Evolutionary conservation across 495 filamentous ascomycete genomes (phyloP), one percentile per base, ranked within the genome.

Genomic region (Cenococcum geophilum): DNA sequence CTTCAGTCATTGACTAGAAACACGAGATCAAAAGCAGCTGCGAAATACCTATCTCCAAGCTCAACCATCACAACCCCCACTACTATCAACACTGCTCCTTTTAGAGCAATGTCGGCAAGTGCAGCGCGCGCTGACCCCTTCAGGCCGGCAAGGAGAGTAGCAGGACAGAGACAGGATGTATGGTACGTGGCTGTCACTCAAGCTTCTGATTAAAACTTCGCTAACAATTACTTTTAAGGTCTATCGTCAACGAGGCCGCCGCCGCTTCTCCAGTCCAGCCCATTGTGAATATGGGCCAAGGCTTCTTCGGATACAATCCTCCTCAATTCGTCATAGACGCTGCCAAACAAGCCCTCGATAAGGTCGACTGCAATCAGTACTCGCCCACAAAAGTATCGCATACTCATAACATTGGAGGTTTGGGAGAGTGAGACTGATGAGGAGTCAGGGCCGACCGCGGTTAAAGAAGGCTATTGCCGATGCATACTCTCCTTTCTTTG

Each of bases 361-460:
- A 83, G n/a, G 93, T 98, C 5, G 93, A 97, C 55, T 96, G 92
- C 79, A 98, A 98, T 72, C 93, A 98, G 76, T 98, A 98, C 76
- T 90, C 91, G 14, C 93, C 93, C 3, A 97, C 93, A 1, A 91
- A 88, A 82, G 40, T 45, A 45, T 45, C 11, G 18, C 40, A 14
- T 16, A 83, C 84, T 73, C 45, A 51, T 25, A 20, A 27, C 40
- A 32, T 32, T 32, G 27, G 53, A 23, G 14, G 27, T 23, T 11
- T 14, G 10, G 10, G 18, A 16, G n/a, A n/a, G 5, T 11, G 16
- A 43, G 25, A 4, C 56, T 70, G 86, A 79, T 18, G 18, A 16
- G 11, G 40, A 45, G 40, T 4, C 18, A 45, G 40, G 93, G 93
- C 55, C 85, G 93, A 0, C 91, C 92, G 37, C 81, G 92, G 36